phyloP scores from a whole-genome alignment of 78 protist species.

The Dictyostelium brefeldianum region DNA sequence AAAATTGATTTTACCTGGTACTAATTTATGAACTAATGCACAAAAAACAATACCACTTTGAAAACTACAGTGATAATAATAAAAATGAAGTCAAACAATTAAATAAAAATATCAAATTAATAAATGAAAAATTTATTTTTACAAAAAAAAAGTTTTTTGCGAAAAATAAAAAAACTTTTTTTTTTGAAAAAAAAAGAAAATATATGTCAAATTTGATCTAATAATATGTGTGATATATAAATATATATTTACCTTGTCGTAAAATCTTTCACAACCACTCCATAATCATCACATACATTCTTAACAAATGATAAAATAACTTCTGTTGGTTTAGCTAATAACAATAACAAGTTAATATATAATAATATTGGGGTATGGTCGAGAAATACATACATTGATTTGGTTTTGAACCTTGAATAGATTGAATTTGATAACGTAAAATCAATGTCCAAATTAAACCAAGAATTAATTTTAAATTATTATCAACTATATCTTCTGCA shows the following conservation, averaged over 20 bases:
- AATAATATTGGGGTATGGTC: neutral
- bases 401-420: neutral
- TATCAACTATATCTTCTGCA: slow-evolving; percentile 54
- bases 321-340: neutral
- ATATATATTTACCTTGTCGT: slow-evolving; percentile 22
- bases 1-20: slow-evolving; percentile 46
- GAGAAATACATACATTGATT: neutral
- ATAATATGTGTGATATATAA: neutral
- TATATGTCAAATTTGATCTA: neutral
- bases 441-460: slow-evolving; percentile 88
- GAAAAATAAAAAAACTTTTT: neutral
- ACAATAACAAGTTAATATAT: neutral
- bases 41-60: slow-evolving; percentile 49
- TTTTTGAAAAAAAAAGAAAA: neutral
- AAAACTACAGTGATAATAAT: too few species aligned
- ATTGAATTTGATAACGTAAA: slow-evolving; percentile 70
- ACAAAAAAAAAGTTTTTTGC: neutral
- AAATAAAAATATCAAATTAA: neutral
- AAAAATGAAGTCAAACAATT: too few species aligned
- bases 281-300: neutral
- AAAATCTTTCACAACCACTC: slow-evolving; percentile 6
- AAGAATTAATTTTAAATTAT: slow-evolving; percentile 57
- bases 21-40: slow-evolving; percentile 48
- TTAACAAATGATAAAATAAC: slow-evolving; percentile 28
- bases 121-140: neutral